These are phyloP conservation scores for Scheffersomyces ergatensis DNA, from an alignment of 805 yeast genomes.

Conservation along the genomic window DNA sequence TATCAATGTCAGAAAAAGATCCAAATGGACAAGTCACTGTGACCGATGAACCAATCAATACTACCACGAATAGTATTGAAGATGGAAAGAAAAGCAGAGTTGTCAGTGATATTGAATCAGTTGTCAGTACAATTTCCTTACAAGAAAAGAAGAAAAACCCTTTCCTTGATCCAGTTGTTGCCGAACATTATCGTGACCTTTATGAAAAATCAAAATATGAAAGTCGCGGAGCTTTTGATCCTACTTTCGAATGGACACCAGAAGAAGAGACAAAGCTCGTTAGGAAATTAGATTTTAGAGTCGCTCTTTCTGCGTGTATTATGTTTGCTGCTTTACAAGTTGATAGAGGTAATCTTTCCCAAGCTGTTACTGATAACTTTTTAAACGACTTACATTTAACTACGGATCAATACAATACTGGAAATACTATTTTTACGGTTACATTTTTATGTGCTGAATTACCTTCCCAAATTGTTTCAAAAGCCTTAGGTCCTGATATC, in stretches of 20 bases:
- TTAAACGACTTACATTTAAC: slow-evolving; percentile 48
- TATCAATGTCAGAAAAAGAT: too few relatives aligned
- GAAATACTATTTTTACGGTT: slow-evolving; percentile 52
- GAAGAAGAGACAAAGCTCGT: slow-evolving; percentile 49
- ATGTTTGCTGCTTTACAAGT: slow-evolving; percentile 59
- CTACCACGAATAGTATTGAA: too few relatives aligned
- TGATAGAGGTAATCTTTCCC: slow-evolving; percentile 55
- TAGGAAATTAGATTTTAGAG: slow-evolving; percentile 53
- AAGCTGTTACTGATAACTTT: slow-evolving; percentile 57
- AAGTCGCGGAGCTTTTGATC: slow-evolving; percentile 54
- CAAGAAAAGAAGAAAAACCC: not conserved
- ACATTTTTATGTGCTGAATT: slow-evolving; percentile 56
- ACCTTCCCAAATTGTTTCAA: slow-evolving; percentile 63
- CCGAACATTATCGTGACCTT: slow-evolving; percentile 3
- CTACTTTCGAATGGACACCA: slow-evolving; percentile 51
- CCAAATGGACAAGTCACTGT: too few relatives aligned
- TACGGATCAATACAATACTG: slow-evolving; percentile 58
- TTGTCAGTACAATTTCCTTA: not conserved
- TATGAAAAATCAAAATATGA: slow-evolving; percentile 48
- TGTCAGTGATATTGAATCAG: slow-evolving; percentile 2
- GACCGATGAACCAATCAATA: too few relatives aligned
- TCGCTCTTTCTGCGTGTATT: slow-evolving; percentile 55
- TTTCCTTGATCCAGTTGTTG: slow-evolving; percentile 5
- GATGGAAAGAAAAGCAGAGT: slow-evolving; percentile 1
- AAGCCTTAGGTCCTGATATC: slow-evolving; percentile 57